A percentile compares a stretch with the other conserved stretches of the same genome.
phyloP scores from a whole-genome alignment of 441 rosid species.

The Mallotus repandus region DNA sequence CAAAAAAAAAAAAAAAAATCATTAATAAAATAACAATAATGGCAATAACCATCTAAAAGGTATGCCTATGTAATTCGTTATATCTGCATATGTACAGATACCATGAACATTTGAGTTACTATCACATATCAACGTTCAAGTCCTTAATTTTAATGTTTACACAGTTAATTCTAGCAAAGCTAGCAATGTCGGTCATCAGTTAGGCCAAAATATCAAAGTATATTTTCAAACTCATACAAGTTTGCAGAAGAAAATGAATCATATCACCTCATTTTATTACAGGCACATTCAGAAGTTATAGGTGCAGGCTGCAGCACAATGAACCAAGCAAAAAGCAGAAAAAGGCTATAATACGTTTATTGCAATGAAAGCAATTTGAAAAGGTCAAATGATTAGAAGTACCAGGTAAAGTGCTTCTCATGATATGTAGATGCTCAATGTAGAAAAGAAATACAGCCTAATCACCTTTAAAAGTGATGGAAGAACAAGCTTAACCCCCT shows the following conservation, averaged over 20 bases:
- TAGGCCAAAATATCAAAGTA: not conserved
- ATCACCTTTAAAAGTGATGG: conserved; percentile 91
- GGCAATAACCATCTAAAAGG: not conserved
- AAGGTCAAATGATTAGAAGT: not conserved
- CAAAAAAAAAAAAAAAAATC: not conserved
- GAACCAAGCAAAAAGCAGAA: not conserved
- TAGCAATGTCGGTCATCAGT: not conserved
- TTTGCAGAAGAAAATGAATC: not conserved
- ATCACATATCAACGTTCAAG: not conserved
- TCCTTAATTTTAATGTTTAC: not conserved
- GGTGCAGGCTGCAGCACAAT: not conserved
- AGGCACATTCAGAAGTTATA: not conserved
- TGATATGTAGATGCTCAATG: not conserved
- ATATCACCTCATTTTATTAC: not conserved
- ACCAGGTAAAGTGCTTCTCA: not conserved
- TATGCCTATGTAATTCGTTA: not conserved
- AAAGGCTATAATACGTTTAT: not conserved
- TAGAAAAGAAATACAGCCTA: not conserved
- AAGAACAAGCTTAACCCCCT: conserved; percentile 97
- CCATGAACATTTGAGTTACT: not conserved
- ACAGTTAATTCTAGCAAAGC: not conserved
- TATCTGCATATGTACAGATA: not conserved
- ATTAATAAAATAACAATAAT: not conserved
- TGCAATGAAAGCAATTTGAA: not conserved
- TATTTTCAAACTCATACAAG: not conserved